Evolutionary conservation across 768 basidiomycete genomes (phyloP).

Genomic region (Tephrocybe sp.): DNA sequence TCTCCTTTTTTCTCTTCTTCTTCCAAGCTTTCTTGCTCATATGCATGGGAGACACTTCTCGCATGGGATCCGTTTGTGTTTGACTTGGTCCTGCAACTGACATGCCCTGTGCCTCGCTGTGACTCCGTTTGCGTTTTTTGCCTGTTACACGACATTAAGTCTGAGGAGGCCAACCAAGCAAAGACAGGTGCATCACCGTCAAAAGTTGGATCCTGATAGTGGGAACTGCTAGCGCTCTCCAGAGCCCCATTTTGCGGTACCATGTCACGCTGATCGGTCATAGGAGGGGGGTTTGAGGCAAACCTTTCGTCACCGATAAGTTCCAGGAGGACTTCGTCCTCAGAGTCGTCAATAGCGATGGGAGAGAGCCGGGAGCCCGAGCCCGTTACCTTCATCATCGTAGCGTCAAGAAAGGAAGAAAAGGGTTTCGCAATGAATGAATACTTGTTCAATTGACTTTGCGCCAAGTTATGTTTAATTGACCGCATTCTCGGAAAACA

Average conservation of each 20-base stretch:
- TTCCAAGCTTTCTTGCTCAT: conserved; percentile 34
- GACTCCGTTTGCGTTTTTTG: conserved; percentile 15
- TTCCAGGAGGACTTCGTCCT: conserved; percentile 34
- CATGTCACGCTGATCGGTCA: conserved; percentile 6
- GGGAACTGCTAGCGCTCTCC: neutral
- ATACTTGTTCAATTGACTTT: neutral
- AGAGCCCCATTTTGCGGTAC: neutral
- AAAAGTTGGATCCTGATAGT: neutral
- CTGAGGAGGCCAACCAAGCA: neutral
- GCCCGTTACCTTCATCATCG: conserved; percentile 19
- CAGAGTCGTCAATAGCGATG: conserved; percentile 38
- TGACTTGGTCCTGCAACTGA: conserved; percentile 10
- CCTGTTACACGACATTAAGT: neutral
- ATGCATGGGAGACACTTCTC: neutral
- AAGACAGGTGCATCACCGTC: conserved; percentile 7
- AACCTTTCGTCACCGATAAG: conserved; percentile 21
- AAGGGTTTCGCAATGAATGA: neutral
- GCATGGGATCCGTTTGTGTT: conserved; percentile 1
- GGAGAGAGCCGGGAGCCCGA: conserved; percentile 33
- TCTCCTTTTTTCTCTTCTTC: conserved; percentile 32
- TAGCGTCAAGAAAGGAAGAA: neutral
- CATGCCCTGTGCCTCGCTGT: conserved; percentile 1
- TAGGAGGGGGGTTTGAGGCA: conserved; percentile 3
- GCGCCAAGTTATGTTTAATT: neutral
- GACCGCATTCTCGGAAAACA: neutral